These are phyloP conservation scores for Eremothecium gossypii DNA, from an alignment of 1,139 yeast genomes.

Conservation along the genomic window DNA sequence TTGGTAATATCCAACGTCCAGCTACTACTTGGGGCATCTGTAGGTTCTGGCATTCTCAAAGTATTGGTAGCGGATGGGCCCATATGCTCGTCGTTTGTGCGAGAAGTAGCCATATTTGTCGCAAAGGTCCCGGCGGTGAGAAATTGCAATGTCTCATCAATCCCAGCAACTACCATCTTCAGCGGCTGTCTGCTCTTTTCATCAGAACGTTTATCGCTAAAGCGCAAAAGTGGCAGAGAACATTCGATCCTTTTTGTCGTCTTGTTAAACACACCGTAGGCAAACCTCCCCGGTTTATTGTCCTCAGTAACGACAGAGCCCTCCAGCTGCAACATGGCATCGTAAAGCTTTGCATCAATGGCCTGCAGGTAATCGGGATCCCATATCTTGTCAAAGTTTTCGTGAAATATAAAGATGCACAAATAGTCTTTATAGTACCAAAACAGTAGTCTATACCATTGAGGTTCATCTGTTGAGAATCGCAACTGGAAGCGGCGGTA, in stretches of 20 bases:
- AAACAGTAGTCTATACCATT: slow-evolving; percentile 19
- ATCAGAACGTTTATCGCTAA: slow-evolving; percentile 6
- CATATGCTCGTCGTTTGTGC: too few relatives aligned
- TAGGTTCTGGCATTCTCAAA: neutral
- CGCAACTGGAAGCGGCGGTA: slow-evolving; percentile 16
- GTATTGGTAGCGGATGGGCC: slow-evolving; percentile 1
- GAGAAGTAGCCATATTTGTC: slow-evolving; percentile 8
- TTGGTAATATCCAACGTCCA: neutral
- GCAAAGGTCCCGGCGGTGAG: slow-evolving; percentile 8
- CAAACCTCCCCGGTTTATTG: slow-evolving; percentile 5
- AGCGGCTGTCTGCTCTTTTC: slow-evolving; percentile 12
- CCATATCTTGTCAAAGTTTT: slow-evolving; percentile 22
- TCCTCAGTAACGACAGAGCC: slow-evolving; percentile 6
- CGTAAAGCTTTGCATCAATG: slow-evolving; percentile 16
- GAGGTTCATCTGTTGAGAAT: slow-evolving; percentile 10
- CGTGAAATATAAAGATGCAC: slow-evolving; percentile 19
- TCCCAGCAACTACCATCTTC: slow-evolving; percentile 21
- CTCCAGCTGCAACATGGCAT: slow-evolving; percentile 18
- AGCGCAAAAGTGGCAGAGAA: slow-evolving; percentile 18
- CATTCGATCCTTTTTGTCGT: slow-evolving; percentile 10
- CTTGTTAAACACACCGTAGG: slow-evolving; percentile 12
- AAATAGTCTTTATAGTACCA: slow-evolving; percentile 27
- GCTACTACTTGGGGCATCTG: neutral
- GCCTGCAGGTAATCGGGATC: slow-evolving; percentile 22
- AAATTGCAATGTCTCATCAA: slow-evolving; percentile 17